A percentile compares a stretch with the other conserved stretches of the same genome.
Conservation (phyloP, 1,284 basidiomycete species). For the Salmacisia buchloeana region DNA sequence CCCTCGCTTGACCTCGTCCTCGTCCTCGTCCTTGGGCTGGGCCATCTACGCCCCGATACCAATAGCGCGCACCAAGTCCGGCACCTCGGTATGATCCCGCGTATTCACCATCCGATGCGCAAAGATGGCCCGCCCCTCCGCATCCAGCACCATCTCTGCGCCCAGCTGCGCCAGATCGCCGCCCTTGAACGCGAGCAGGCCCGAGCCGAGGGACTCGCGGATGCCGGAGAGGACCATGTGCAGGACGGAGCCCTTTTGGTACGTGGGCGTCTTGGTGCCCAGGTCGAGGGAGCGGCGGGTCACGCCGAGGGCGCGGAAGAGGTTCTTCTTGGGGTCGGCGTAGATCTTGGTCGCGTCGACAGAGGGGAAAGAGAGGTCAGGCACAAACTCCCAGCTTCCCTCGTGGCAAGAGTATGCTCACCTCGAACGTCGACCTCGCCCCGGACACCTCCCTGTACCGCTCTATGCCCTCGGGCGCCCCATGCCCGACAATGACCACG, state of each 20-base stretch:
- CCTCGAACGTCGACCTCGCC: not conserved
- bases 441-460: slow-evolving; percentile 10
- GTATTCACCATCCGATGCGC: slow-evolving; percentile 9
- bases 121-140: not conserved
- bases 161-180: slow-evolving; percentile 12
- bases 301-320: slow-evolving; percentile 7
- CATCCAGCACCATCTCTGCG: slow-evolving; percentile 11
- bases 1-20: too few relatives aligned
- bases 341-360: slow-evolving; percentile 2
- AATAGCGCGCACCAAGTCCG: not conserved
- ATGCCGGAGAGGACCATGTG: not conserved
- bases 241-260: slow-evolving; percentile 1
- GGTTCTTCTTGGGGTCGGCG: slow-evolving; percentile 10
- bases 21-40: too few relatives aligned
- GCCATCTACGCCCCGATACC: too few relatives aligned
- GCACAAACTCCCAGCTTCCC: not conserved
- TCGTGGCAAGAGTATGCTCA: not conserved
- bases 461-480: slow-evolving; percentile 7
- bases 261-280: not conserved
- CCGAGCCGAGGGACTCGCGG: not conserved
- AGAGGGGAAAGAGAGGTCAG: not conserved
- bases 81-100: slow-evolving; percentile 10
- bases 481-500: slow-evolving; percentile 12
- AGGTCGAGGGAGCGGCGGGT: slow-evolving; percentile 1
- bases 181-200: slow-evolving; percentile 3